Conservation (phyloP, 1,284 basidiomycete species). For the Chondrostereum purpureum region DNA sequence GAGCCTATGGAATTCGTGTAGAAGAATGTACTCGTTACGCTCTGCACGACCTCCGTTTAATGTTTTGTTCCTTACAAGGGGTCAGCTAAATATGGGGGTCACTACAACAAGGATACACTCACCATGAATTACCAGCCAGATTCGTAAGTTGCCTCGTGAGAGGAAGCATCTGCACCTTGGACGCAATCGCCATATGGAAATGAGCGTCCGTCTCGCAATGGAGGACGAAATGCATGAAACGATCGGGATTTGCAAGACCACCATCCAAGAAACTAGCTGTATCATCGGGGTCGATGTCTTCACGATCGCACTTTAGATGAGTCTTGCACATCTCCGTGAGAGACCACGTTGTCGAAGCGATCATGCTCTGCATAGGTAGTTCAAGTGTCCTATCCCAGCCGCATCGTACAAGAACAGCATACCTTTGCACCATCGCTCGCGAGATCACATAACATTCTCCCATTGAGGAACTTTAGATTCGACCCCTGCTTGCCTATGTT, state of each 20-base stretch:
- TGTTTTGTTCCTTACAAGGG: conserved; percentile 76
- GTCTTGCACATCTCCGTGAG: conserved; percentile 94
- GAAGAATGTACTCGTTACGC: conserved; percentile 97
- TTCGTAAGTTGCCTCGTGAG: conserved; percentile 94
- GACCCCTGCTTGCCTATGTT: conserved; percentile 78
- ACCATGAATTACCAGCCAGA: conserved; percentile 98
- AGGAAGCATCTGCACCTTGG: conserved; percentile 81
- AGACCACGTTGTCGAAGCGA: conserved; percentile 95
- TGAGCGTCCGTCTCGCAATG: conserved; percentile 94
- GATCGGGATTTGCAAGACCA: conserved; percentile 70
- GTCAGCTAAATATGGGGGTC: neutral
- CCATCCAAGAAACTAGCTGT: conserved; percentile 89
- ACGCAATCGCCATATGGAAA: conserved; percentile 92
- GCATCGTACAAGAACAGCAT: conserved; percentile 13
- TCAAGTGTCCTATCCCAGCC: conserved; percentile 1
- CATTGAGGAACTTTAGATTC: conserved; percentile 80
- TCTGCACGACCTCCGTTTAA: conserved; percentile 94
- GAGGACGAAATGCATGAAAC: conserved; percentile 81
- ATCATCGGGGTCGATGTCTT: conserved; percentile 96
- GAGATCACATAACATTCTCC: conserved; percentile 87
- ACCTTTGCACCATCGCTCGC: conserved; percentile 94
- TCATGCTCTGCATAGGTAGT: conserved; percentile 65
- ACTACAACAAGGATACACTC: conserved; percentile 19
- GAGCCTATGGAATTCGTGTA: conserved; percentile 95
- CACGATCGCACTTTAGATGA: conserved; percentile 78